Percentiles rank a stretch among this genome's conserved stretches.
Evolutionary conservation across 768 basidiomycete genomes (phyloP).

Genomic region (Collybia sordida): DNA sequence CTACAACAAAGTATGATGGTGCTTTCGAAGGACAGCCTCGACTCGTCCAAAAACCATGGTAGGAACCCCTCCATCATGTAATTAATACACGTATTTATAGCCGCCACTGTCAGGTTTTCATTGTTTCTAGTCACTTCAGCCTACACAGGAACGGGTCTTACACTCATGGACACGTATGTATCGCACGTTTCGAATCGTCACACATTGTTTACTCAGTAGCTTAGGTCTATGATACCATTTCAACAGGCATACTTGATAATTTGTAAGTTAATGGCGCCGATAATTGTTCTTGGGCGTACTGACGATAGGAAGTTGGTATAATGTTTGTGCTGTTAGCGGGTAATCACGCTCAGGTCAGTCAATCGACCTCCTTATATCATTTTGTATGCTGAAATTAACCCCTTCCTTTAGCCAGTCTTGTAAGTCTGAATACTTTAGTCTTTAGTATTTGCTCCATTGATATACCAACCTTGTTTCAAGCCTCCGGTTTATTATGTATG

Average conservation of each 20-base stretch:
- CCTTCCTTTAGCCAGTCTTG: constrained; percentile 54
- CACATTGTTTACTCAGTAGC: background rate
- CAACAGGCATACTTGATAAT: constrained; percentile 66
- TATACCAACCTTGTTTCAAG: constrained; percentile 25
- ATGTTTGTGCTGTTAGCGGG: constrained; percentile 70
- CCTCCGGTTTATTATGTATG: constrained; percentile 62
- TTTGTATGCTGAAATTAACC: background rate
- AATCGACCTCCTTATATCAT: background rate
- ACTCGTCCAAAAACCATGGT: constrained; percentile 60
- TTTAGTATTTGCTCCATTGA: background rate
- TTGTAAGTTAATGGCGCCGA: constrained; percentile 24
- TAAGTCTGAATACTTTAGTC: constrained; percentile 28
- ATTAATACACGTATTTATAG: background rate
- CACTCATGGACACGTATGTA: constrained; percentile 56
- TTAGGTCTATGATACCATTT: constrained; percentile 69
- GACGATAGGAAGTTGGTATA: constrained; percentile 39
- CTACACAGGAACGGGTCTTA: constrained; percentile 72
- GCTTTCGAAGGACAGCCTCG: constrained; percentile 50
- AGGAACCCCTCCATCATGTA: constrained; percentile 1
- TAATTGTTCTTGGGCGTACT: background rate
- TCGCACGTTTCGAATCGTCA: background rate
- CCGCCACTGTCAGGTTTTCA: constrained; percentile 32
- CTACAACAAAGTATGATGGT: constrained; percentile 43
- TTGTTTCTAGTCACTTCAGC: constrained; percentile 45
- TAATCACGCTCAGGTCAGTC: constrained; percentile 70